phyloP scores from a whole-genome alignment of 371 early-diverging fungal genomes.

The Apophysomyces ossiformis region DNA sequence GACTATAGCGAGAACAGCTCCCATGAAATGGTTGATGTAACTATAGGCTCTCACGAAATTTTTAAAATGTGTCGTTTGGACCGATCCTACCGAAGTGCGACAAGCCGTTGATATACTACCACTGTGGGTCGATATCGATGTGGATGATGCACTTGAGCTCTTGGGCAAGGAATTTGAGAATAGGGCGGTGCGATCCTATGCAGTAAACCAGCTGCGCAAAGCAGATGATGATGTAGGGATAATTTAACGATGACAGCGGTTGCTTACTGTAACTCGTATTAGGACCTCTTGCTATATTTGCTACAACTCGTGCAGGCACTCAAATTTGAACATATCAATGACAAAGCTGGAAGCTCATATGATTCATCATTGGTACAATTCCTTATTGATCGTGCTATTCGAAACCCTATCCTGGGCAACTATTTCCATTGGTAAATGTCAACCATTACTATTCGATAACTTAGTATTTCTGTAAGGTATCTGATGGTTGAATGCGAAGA shows the following conservation, averaged over 20 bases:
- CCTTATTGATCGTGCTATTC: conserved; percentile 80
- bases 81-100: conserved; percentile 86
- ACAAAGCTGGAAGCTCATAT: conserved; percentile 39
- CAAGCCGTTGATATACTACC: conserved; percentile 90
- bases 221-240: conserved; percentile 88
- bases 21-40: neutral
- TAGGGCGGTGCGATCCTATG: conserved; percentile 82
- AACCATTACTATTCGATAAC: too few species aligned
- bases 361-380: conserved; percentile 88
- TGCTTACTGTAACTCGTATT: conserved; percentile 10
- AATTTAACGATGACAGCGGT: neutral
- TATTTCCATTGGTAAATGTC: conserved; percentile 84
- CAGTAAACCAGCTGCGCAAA: conserved; percentile 85
- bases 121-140: conserved; percentile 89
- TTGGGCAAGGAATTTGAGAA: conserved; percentile 89
- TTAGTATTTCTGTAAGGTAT: conserved; percentile 61
- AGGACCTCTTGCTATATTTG: conserved; percentile 90
- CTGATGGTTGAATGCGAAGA: conserved; percentile 90
- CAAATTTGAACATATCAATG: conserved; percentile 80
- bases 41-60: conserved; percentile 92
- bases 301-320: conserved; percentile 98
- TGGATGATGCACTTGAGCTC: conserved; percentile 94
- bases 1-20: too few species aligned
- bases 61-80: conserved; percentile 94
- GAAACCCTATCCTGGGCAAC: conserved; percentile 85